Evolutionary conservation across 192 early-diverging fungal species (phyloP), one percentile per base, ranked within the genome.

Genomic region (Funneliformis geosporum): DNA sequence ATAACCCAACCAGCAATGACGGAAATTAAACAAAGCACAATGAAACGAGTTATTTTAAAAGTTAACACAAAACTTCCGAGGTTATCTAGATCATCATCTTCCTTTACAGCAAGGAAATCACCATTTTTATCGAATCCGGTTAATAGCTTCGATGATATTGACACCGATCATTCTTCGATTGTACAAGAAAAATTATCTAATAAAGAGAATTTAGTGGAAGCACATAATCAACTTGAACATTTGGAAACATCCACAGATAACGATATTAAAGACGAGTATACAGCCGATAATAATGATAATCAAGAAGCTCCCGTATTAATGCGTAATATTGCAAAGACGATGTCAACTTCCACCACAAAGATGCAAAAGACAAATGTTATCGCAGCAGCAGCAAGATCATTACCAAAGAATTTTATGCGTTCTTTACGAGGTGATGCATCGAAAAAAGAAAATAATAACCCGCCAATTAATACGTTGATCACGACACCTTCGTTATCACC

Each of bases 21-120:
- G 12, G 42, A 72, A 33, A 42, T 47, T n/a, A 42, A 72, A 46
- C 42, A 72, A 25, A 72, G 39, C 44, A 40, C 44, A 25, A 42
- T 40, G 18, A 72, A 72, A 46, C 70, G 70, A 25, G 28, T 72
- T 72, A 42, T 40, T 27, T 46, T 42, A n/a, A 66, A 66, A 66
- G 64, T 47, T 21, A 27, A n/a, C 11, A 40, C 44, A 18, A 47
- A 46, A 8, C 28, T 47, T 16, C 43, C 69, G 7, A 46, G n/a
- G 40, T 46, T 72, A 40, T 25, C 39, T 23, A 72, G 39, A 44
- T 46, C 69, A 9, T 8, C 70, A 25, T 72, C 44, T 33, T 16
- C 65, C 8, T 12, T 5, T 25, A 67, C 38, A 28, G 4, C 25
- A 14, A n/a, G 21, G 23, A 72, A n/a, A 72, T n/a, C 16, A 8